Conservation (phyloP, 352 stramenopile genomes). For the Phytophthora fragariae region DNA sequence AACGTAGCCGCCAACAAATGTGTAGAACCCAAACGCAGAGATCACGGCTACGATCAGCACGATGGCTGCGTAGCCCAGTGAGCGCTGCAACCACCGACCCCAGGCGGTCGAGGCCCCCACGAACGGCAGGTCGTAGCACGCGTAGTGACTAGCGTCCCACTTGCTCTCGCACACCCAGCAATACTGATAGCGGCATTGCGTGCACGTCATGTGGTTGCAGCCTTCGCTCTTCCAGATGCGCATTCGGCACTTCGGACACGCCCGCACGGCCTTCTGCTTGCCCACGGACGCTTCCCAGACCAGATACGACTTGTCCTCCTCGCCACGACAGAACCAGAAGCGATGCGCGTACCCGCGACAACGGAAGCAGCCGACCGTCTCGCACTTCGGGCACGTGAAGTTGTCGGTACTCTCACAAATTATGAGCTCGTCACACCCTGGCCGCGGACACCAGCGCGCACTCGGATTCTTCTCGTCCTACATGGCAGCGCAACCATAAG, state of each 20-base stretch:
- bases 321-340: conserved; percentile 63
- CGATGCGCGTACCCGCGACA: conserved; percentile 63
- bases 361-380: conserved; percentile 61
- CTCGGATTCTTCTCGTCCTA: conserved; percentile 82
- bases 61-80: conserved; percentile 56
- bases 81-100: conserved; percentile 48
- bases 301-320: conserved; percentile 63
- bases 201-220: conserved; percentile 80
- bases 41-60: conserved; percentile 62
- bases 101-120: conserved; percentile 40
- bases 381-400: conserved; percentile 75
- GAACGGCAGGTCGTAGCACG: conserved; percentile 73
- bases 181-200: conserved; percentile 68
- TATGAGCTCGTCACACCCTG: conserved; percentile 71
- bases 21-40: conserved; percentile 61
- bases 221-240: conserved; percentile 84
- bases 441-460: conserved; percentile 68
- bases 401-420: conserved; percentile 54
- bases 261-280: conserved; percentile 55
- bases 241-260: conserved; percentile 69
- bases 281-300: conserved; percentile 70
- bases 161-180: conserved; percentile 72
- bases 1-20: conserved; percentile 62
- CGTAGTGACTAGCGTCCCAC: conserved; percentile 74
- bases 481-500: too few relatives aligned